Conservation (phyloP, 192 early-diverging fungal genomes). For the Funneliformis mosseae region DNA sequence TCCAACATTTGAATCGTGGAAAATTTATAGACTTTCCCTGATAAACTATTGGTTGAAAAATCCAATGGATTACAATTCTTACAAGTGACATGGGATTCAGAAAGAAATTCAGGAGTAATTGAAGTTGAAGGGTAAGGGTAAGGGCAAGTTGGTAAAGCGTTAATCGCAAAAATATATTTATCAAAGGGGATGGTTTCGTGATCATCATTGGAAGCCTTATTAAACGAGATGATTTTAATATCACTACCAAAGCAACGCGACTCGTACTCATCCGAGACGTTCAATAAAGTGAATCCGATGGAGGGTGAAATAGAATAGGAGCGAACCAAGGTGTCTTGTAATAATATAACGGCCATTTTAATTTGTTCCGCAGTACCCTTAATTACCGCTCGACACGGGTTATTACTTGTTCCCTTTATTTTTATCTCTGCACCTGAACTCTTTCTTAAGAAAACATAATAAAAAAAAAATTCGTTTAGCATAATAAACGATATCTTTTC, state of each 20-base stretch:
- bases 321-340: not conserved
- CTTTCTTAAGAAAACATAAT: not conserved
- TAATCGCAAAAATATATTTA: not conserved
- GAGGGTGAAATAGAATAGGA: not conserved
- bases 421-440: not conserved
- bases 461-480: not conserved
- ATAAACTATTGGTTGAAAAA: not conserved
- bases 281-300: not conserved
- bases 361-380: not conserved
- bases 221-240: not conserved
- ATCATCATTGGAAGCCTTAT: not conserved
- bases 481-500: not conserved
- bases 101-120: not conserved
- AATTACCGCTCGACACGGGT: not conserved
- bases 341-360: not conserved
- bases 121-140: no score
- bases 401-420: not conserved
- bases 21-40: no score
- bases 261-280: not conserved
- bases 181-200: not conserved
- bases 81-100: no score
- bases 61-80: not conserved
- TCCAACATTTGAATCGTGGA: not conserved
- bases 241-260: no score
- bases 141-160: no score